Conservation (phyloP, 1,284 basidiomycete genomes). For the Heterobasidion irregulare region DNA sequence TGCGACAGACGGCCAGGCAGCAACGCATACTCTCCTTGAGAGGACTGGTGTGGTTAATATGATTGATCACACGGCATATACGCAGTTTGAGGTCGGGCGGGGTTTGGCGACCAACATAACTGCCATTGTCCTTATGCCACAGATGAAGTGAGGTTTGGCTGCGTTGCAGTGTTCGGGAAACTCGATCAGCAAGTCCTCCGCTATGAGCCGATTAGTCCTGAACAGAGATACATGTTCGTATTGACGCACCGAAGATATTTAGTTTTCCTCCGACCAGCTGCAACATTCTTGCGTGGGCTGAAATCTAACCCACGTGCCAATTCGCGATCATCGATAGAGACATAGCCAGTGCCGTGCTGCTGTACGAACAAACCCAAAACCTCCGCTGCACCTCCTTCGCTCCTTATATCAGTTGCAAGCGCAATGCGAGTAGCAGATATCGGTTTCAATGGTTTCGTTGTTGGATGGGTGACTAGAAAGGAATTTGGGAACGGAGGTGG, state of each 20-base stretch:
- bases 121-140: conserved; percentile 39
- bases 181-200: conserved; percentile 41
- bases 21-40: neutral
- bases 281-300: conserved; percentile 33
- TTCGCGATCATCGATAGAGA: conserved; percentile 24
- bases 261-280: conserved; percentile 16
- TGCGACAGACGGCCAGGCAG: conserved; percentile 7
- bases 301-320: conserved; percentile 29
- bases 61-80: conserved; percentile 3
- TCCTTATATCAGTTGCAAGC: conserved; percentile 30
- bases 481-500: no score
- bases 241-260: conserved; percentile 24
- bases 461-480: no score
- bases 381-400: conserved; percentile 31
- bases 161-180: conserved; percentile 29
- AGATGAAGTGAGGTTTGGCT: conserved; percentile 33
- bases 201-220: conserved; percentile 17
- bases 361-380: conserved; percentile 31
- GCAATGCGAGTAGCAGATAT: conserved; percentile 36
- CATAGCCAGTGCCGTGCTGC: conserved; percentile 23
- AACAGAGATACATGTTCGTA: neutral
- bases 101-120: conserved; percentile 4
- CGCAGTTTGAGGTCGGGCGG: conserved; percentile 4
- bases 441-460: conserved; percentile 19
- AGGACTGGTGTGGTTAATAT: neutral